A percentile compares a stretch with the other conserved stretches of the same genome.
Conservation (phyloP, 352 stramenopile genomes). For the Pythium monospermum region DNA sequence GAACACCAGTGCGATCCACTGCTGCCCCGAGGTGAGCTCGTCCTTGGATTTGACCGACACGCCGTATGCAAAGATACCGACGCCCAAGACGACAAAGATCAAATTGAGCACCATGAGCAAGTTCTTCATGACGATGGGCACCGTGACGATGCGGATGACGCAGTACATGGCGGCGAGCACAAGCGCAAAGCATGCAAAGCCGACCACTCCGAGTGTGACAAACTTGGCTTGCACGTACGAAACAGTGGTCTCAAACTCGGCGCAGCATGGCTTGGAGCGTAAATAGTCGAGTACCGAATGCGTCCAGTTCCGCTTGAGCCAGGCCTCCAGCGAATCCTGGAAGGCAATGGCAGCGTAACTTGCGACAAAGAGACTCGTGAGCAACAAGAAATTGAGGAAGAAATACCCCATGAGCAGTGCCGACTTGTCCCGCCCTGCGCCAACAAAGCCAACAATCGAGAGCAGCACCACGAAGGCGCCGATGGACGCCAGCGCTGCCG, state of each 20-base stretch:
- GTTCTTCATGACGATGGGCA: slow-evolving; percentile 84
- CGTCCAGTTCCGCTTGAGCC: slow-evolving; percentile 77
- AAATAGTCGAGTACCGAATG: slow-evolving; percentile 37
- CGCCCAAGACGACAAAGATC: slow-evolving; percentile 60
- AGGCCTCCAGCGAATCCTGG: slow-evolving; percentile 54
- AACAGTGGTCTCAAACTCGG: slow-evolving; percentile 44
- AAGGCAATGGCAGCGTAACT: slow-evolving; percentile 67
- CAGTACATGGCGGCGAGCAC: slow-evolving; percentile 66
- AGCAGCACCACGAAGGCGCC: slow-evolving; percentile 47
- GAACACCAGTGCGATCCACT: slow-evolving; percentile 77
- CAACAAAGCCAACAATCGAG: slow-evolving; percentile 54
- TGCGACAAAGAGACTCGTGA: slow-evolving; percentile 51
- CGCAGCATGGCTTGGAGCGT: slow-evolving; percentile 42
- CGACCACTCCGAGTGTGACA: slow-evolving; percentile 40
- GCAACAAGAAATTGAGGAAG: slow-evolving; percentile 66
- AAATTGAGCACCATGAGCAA: slow-evolving; percentile 75
- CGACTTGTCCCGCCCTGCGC: slow-evolving; percentile 62
- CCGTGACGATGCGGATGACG: slow-evolving; percentile 78
- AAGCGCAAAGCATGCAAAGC: slow-evolving; percentile 38
- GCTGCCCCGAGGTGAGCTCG: slow-evolving; percentile 59
- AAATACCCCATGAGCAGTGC: slow-evolving; percentile 67
- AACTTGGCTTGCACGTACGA: slow-evolving; percentile 47
- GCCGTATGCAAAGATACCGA: slow-evolving; percentile 49
- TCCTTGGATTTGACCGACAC: slow-evolving; percentile 51
- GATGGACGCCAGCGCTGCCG: slow-evolving; percentile 37